Evolutionary conservation across 2,329 filamentous ascomycete genomes (phyloP).

Genomic region (Colletotrichum sp.): DNA sequence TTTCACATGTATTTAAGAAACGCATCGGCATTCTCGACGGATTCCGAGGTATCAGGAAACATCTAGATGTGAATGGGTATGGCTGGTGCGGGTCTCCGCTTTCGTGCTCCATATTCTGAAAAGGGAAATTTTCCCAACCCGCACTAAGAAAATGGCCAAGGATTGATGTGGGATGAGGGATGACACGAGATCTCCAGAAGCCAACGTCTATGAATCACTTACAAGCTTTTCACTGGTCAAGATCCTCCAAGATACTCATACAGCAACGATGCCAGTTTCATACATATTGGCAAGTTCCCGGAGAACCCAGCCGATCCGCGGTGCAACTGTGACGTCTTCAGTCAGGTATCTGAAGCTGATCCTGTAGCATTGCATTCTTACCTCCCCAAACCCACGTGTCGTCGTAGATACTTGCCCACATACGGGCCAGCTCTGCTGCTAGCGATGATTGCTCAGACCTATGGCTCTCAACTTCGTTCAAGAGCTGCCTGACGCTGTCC

Average conservation of each 20-base stretch:
- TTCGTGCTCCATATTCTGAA: background rate
- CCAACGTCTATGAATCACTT: background rate
- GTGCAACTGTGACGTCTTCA: background rate
- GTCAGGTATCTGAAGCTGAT: background rate
- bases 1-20: background rate
- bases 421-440: background rate
- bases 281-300: background rate
- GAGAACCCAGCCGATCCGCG: background rate
- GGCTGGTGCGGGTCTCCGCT: background rate
- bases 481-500: background rate
- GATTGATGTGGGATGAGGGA: background rate
- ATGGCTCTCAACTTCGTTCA: background rate
- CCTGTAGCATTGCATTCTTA: background rate
- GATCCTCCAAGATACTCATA: background rate
- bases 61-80: background rate
- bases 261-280: background rate
- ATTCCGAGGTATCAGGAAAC: background rate
- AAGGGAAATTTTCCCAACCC: background rate
- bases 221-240: background rate
- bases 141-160: background rate
- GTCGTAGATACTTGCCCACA: background rate
- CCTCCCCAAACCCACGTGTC: background rate
- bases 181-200: background rate
- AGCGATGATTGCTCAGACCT: background rate
- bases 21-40: background rate